Conservation (phyloP, 1,284 basidiomycete species). For the Fomitopsis palustris region DNA sequence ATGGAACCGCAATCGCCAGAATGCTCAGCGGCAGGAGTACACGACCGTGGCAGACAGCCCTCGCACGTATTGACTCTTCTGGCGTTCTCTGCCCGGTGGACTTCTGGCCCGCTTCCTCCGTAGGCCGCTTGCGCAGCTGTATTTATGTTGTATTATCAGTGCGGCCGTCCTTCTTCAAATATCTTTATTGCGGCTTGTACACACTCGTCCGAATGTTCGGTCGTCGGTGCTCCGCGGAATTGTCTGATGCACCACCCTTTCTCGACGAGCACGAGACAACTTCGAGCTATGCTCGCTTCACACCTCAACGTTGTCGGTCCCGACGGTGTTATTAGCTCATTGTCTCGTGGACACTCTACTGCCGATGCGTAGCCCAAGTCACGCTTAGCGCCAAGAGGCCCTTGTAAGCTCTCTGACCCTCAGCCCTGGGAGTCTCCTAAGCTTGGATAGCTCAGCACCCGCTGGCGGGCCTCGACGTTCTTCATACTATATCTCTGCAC, state of each 20-base stretch:
- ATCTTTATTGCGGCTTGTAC: no score
- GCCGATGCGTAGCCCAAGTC: background rate
- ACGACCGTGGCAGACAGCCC: constrained; percentile 30
- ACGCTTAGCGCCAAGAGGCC: background rate
- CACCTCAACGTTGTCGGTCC: no score
- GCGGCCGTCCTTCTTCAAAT: background rate
- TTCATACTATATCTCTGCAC: background rate
- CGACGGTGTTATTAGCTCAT: background rate
- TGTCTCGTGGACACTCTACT: background rate
- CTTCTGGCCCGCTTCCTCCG: background rate
- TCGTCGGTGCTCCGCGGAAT: no score
- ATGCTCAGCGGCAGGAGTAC: constrained; percentile 38
- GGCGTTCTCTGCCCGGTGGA: background rate
- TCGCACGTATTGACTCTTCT: background rate
- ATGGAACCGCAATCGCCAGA: constrained; percentile 17
- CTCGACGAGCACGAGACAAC: no score
- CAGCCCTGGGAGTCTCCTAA: background rate
- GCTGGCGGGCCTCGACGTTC: background rate
- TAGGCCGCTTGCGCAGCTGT: background rate
- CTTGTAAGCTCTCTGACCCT: background rate
- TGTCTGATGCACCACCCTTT: no score
- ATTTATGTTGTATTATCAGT: background rate
- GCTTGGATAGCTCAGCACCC: constrained; percentile 4
- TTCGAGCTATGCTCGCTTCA: background rate
- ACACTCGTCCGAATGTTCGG: no score